Percentiles rank a stretch among this genome's conserved stretches.
Conservation (phyloP, 768 basidiomycete genomes). For the Pleurotus salmoneostramineus region DNA sequence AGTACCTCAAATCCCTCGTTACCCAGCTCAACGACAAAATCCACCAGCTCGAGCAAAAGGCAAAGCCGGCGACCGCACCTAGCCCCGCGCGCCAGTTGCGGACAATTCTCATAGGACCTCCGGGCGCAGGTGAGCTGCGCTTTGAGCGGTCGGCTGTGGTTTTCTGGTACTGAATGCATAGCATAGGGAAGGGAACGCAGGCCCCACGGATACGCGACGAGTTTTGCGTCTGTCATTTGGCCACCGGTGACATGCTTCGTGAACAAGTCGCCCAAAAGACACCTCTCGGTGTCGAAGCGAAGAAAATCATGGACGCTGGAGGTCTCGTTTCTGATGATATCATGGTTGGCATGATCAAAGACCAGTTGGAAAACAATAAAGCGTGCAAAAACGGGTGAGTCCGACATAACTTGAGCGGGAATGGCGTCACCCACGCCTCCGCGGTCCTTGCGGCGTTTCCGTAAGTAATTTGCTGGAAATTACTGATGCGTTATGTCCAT, state of each 20-base stretch:
- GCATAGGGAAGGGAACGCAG: conserved; percentile 94
- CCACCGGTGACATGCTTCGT: conserved; percentile 98
- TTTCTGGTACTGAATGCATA: not conserved
- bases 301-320: conserved; percentile 97
- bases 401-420: not conserved
- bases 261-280: conserved; percentile 90
- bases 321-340: conserved; percentile 96
- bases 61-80: conserved; percentile 45
- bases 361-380: conserved; percentile 91
- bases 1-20: conserved; percentile 93
- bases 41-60: conserved; percentile 64
- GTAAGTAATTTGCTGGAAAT: not conserved
- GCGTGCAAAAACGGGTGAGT: conserved; percentile 93
- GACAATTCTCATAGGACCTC: conserved; percentile 93
- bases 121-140: conserved; percentile 78
- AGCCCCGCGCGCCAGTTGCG: conserved; percentile 78
- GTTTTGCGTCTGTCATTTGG: conserved; percentile 97
- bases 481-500: not conserved
- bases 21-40: conserved; percentile 91
- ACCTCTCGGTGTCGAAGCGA: conserved; percentile 83
- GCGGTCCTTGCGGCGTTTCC: not conserved
- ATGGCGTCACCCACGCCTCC: not conserved
- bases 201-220: conserved; percentile 89
- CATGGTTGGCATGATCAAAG: conserved; percentile 96
- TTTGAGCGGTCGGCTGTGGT: too few species aligned